A percentile compares a stretch with the other conserved stretches of the same genome.
Conservation (phyloP, 2,329 filamentous ascomycete species). For the Diaporthe sp. region DNA sequence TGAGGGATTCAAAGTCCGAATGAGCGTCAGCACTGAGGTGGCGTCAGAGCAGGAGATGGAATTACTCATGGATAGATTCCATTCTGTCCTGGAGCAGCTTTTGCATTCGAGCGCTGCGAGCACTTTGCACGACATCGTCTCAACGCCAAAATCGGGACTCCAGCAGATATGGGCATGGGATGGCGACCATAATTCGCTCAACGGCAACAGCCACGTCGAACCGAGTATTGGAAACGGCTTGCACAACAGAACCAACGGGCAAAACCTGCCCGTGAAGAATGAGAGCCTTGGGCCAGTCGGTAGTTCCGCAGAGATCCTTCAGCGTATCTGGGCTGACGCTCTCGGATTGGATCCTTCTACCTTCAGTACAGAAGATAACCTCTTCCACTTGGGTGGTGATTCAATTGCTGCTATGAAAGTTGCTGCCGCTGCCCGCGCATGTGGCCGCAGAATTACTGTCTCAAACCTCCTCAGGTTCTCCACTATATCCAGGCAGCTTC, state of each 20-base stretch:
- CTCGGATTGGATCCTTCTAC: background rate
- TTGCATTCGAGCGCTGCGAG: background rate
- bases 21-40: background rate
- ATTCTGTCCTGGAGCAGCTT: background rate
- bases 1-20: background rate
- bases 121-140: background rate
- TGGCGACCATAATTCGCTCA: background rate
- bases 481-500: background rate
- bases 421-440: conserved; percentile 32
- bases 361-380: conserved; percentile 38
- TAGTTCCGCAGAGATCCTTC: background rate
- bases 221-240: background rate
- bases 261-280: background rate
- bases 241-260: background rate
- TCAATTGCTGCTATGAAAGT: conserved; percentile 42
- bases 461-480: background rate
- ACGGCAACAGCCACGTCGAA: background rate
- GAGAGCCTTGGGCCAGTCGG: background rate
- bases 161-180: background rate
- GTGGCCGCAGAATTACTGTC: background rate
- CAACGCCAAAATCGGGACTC: background rate
- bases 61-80: background rate
- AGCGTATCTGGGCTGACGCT: background rate
- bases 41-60: background rate
- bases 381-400: conserved; percentile 45